Base-by-base conservation (phyloP, 345 rosid species). In the Laguncularia racemosa region DNA sequence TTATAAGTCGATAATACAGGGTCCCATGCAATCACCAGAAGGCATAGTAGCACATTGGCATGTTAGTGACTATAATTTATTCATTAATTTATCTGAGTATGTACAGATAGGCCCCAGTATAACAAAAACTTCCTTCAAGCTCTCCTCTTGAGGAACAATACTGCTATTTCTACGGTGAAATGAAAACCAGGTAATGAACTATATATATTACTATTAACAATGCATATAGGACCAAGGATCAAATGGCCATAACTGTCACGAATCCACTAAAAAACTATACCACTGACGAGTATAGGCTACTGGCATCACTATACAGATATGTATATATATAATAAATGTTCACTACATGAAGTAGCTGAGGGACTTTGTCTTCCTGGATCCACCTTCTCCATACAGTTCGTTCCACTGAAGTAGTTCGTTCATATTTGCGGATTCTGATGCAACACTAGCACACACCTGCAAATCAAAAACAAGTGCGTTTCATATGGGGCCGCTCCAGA, bases 281-380 rank as follows among this genome's bases (percentile, higher is more conserved):
- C 10, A 50, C 0, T 50, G 18, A 50, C 6, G 21, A 17, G 12
- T 0, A 3, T 15, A 50, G 13, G 20, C 55, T 52, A 61, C 60
- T 64, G 46, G 46, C 72, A 72, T 23, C 28, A 23, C 28, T 23
- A 23, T 23, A 23, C 59, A 59, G 50, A 64, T 64, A 33, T 64
- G 70, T 81, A 73, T 73, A 73, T 72, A 72, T 48, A 44, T 23
- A 40, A 50, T 57, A 23, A 2, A 23, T 23, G 4, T 55, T 72
- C 76, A 73, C 88, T 89, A 95, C 97, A 95, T 85, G 76, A 89
- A 95, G 73, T 95, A 95, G 80, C 99, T 95, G 14, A 88, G 83
- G 14, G 96, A 81, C 14, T 62, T 77, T 77, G 74, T 90, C 83
- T 87, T 95, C 68, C 97, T 89, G 0, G 99, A 85, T 60, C 99